Evolutionary conservation across 352 stramenopile genomes (phyloP).

Genomic region (Detonula confervacea): DNA sequence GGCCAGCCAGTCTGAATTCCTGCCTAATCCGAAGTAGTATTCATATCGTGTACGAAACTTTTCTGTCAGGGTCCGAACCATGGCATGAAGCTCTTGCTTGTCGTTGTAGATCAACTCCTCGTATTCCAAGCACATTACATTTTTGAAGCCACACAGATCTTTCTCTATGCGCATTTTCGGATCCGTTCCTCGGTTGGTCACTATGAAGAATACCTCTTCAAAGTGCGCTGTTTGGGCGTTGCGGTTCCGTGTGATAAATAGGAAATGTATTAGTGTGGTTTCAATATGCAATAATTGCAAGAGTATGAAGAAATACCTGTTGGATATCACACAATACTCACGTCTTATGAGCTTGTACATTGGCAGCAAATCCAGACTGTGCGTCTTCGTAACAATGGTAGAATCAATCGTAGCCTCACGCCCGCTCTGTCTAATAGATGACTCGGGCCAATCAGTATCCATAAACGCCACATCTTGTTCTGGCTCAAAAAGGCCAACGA

Average conservation of each 20-base stretch:
- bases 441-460: constrained; percentile 33
- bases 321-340: constrained; percentile 17
- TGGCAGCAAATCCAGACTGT: constrained; percentile 45
- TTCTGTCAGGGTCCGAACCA: constrained; percentile 32
- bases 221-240: constrained; percentile 18
- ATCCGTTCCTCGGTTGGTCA: constrained; percentile 20
- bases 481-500: constrained; percentile 61
- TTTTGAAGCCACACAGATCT: constrained; percentile 49
- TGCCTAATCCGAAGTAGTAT: constrained; percentile 41
- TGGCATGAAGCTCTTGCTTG: constrained; percentile 18
- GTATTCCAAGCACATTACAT: constrained; percentile 53
- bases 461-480: constrained; percentile 43
- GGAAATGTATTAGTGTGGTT: neutral
- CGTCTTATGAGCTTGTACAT: constrained; percentile 49
- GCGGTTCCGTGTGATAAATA: neutral
- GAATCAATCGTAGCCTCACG: constrained; percentile 35
- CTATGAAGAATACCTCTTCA: constrained; percentile 60
- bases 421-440: constrained; percentile 33
- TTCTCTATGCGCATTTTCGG: neutral
- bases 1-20: constrained; percentile 23
- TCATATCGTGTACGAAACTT: constrained; percentile 37
- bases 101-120: constrained; percentile 46
- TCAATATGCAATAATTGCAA: neutral
- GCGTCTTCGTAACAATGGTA: constrained; percentile 51
- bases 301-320: neutral